Evolutionary conservation across 2,329 filamentous ascomycete species (phyloP).

Genomic region (Talaromyces sp.): DNA sequence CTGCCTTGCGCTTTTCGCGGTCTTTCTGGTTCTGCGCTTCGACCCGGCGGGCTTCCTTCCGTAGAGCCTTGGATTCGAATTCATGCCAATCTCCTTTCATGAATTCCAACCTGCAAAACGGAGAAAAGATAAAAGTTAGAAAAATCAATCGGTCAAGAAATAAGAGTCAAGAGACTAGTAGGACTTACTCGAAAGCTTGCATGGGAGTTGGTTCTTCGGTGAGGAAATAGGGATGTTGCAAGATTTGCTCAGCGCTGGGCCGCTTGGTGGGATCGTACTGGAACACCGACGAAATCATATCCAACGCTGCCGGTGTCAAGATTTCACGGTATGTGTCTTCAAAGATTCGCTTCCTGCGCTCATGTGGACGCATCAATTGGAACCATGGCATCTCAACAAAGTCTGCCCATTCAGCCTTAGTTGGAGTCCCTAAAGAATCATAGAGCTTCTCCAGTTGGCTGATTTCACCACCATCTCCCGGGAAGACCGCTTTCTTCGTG

Average conservation of each 20-base stretch:
- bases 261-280: constrained; percentile 82
- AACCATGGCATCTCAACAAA: constrained; percentile 97
- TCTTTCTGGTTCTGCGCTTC: constrained; percentile 51
- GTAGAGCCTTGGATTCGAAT: constrained; percentile 92
- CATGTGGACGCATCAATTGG: constrained; percentile 79
- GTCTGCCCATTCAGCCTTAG: constrained; percentile 79
- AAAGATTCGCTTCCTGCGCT: constrained; percentile 74
- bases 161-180: neutral
- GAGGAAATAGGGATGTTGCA: constrained; percentile 86
- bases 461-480: constrained; percentile 92
- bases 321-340: constrained; percentile 78
- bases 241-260: constrained; percentile 79
- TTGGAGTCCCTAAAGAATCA: constrained; percentile 85
- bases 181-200: constrained; percentile 77
- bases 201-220: constrained; percentile 75
- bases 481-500: constrained; percentile 88
- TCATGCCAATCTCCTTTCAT: constrained; percentile 98
- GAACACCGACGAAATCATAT: constrained; percentile 82
- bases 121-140: constrained; percentile 12
- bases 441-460: constrained; percentile 98
- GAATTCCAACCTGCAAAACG: constrained; percentile 69
- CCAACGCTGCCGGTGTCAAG: constrained; percentile 78
- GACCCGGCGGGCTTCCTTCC: constrained; percentile 68
- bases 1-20: constrained; percentile 50
- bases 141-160: neutral